Conservation (phyloP, 1,139 yeast genomes). For the Yamadazyma jaroonii region DNA sequence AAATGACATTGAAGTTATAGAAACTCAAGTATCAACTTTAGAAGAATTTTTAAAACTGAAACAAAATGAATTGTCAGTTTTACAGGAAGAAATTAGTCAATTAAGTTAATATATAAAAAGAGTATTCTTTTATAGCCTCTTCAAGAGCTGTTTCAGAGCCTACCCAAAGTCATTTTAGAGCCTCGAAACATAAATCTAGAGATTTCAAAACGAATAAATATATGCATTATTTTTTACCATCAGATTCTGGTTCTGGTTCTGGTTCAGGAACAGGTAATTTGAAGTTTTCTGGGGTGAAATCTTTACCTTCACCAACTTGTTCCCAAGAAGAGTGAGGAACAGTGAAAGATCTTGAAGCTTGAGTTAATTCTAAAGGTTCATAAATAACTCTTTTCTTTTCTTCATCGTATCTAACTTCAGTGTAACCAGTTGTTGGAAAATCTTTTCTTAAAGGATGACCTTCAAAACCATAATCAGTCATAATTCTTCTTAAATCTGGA, state of each 20-base stretch:
- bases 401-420: constrained; percentile 86
- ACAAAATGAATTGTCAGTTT: constrained; percentile 46
- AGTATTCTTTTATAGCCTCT: too few species aligned
- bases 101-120: constrained; percentile 9
- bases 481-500: constrained; percentile 85
- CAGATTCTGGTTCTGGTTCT: constrained; percentile 53
- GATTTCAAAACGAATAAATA: not conserved
- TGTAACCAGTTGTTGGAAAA: constrained; percentile 90
- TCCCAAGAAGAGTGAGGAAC: constrained; percentile 92
- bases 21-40: constrained; percentile 60
- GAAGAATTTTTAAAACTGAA: constrained; percentile 54
- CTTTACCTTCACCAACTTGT: constrained; percentile 86
- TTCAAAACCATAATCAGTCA: constrained; percentile 91
- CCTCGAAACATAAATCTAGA: too few species aligned
- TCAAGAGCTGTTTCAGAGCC: too few species aligned
- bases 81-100: constrained; percentile 41
- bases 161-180: too few species aligned
- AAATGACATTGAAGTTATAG: constrained; percentile 62
- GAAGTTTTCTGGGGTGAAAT: constrained; percentile 76
- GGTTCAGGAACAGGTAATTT: constrained; percentile 82
- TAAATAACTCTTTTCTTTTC: constrained; percentile 88
- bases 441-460: constrained; percentile 92
- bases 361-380: constrained; percentile 87
- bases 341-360: constrained; percentile 87
- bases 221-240: constrained; percentile 18